A percentile compares a stretch with the other conserved stretches of the same genome.
These are phyloP conservation scores for Termitomyces sp. DNA, from an alignment of 768 basidiomycete genomes.

Conservation along the genomic window DNA sequence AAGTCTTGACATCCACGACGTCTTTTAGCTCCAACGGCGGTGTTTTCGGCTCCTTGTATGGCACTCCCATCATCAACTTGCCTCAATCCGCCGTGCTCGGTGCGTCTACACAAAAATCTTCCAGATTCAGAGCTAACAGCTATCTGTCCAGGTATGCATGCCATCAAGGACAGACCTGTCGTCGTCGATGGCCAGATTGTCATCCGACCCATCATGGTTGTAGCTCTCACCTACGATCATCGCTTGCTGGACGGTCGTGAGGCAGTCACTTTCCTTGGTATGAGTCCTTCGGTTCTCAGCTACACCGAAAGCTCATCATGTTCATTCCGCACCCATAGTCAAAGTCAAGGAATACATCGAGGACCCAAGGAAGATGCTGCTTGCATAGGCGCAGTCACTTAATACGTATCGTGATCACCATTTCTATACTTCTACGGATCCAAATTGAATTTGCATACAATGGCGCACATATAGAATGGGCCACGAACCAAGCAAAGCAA, in stretches of 20 bases:
- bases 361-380: slow-evolving; percentile 89
- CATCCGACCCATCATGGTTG: slow-evolving; percentile 94
- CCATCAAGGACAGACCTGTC: slow-evolving; percentile 87
- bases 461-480: background rate
- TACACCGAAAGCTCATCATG: background rate
- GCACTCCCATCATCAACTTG: slow-evolving; percentile 98
- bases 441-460: slow-evolving; percentile 2
- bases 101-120: slow-evolving; percentile 20
- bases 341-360: slow-evolving; percentile 92
- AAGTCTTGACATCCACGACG: background rate
- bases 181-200: slow-evolving; percentile 95
- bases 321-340: slow-evolving; percentile 39
- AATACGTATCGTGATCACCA: slow-evolving; percentile 4
- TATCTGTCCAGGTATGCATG: slow-evolving; percentile 71
- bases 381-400: slow-evolving; percentile 29
- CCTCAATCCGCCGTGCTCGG: slow-evolving; percentile 94
- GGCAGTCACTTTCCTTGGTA: slow-evolving; percentile 95
- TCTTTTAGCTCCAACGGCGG: slow-evolving; percentile 86
- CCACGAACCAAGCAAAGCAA: too few relatives aligned
- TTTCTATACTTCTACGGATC: background rate
- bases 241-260: slow-evolving; percentile 93
- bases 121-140: background rate
- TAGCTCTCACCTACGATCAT: slow-evolving; percentile 94
- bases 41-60: slow-evolving; percentile 95
- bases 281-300: slow-evolving; percentile 21